Evolutionary conservation across 305 asterid species (phyloP), one percentile per base, ranked within the genome.

Genomic region (Salvia sclarea): DNA sequence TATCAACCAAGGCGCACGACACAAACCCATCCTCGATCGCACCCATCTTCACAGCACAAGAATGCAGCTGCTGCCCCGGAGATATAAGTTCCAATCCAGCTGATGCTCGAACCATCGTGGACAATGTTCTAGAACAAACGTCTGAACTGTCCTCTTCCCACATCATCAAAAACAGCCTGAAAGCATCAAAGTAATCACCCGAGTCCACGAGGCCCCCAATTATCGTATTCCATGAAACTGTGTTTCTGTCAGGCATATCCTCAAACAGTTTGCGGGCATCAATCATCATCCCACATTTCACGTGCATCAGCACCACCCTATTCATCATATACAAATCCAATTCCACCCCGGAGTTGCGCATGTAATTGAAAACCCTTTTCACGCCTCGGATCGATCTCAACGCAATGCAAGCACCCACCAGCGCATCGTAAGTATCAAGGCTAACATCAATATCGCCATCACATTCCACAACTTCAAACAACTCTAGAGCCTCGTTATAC

Each of bases 261-360:
- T 86, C 91, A 44, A 91, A 91, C 78, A 88, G 38, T 35, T 59
- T 76, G 59, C 77, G 92, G 2, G 97, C 96, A 69, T 91, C 96
- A 40, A 82, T 72, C 93, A 85, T 84, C 97, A 91, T 88, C 72
- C 85, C 83, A 62, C 97, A 91, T 76, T 75, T 88, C 54, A 86
- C 86, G 22, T 85, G 95, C 95, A 90, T 85, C 44, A 56, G 10
- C 85, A 88, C 54, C 48, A 85, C 83, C 82, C 91, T 74, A 37
- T 90, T 90, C 82, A 80, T 81, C 87, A 88, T 77, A 77, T 86
- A 90, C 79, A 80, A 70, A 80, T 90, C 92, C 43, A 85, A 68
- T 17, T 80, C 82, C 54, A 76, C 71, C 35, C 72, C 88, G 11
- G 82, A 70, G 55, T 75, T 67, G 8, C 76, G 56, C 78, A 88